Conservation (phyloP, 2,329 filamentous ascomycete species). For the Fusarium chuoi region DNA sequence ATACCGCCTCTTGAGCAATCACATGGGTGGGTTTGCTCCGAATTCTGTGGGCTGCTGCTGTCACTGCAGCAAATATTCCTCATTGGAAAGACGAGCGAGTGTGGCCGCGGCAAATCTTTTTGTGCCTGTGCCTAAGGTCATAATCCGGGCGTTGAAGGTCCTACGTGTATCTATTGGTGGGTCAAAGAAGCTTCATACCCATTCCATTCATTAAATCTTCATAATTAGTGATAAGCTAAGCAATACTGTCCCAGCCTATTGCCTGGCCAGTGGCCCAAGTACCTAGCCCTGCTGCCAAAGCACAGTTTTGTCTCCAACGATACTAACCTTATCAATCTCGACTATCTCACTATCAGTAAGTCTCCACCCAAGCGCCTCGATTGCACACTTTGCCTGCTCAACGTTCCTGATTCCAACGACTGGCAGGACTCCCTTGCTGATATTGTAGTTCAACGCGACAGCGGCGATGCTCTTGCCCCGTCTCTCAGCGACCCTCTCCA, state of each 20-base stretch:
- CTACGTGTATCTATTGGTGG: too few species aligned
- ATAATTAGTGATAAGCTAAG: too few species aligned
- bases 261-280: too few species aligned
- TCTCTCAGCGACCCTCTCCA: not conserved
- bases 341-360: not conserved
- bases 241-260: too few species aligned
- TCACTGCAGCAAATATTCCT: not conserved
- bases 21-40: too few species aligned
- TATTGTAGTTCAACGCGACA: slow-evolving; percentile 1
- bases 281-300: slow-evolving; percentile 4
- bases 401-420: slow-evolving; percentile 19
- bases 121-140: too few species aligned
- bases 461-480: slow-evolving; percentile 4
- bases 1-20: too few species aligned
- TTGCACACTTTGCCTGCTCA: not conserved
- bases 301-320: not conserved
- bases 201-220: too few species aligned
- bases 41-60: too few species aligned
- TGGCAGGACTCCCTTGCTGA: slow-evolving; percentile 1
- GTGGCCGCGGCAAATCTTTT: too few species aligned
- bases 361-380: slow-evolving; percentile 13
- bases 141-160: too few species aligned
- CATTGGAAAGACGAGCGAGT: too few species aligned
- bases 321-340: slow-evolving; percentile 9
- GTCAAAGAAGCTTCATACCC: not conserved